Evolutionary conservation across 768 basidiomycete species (phyloP), one percentile per base, ranked within the genome.

Genomic region (Tubosaeta sp.): DNA sequence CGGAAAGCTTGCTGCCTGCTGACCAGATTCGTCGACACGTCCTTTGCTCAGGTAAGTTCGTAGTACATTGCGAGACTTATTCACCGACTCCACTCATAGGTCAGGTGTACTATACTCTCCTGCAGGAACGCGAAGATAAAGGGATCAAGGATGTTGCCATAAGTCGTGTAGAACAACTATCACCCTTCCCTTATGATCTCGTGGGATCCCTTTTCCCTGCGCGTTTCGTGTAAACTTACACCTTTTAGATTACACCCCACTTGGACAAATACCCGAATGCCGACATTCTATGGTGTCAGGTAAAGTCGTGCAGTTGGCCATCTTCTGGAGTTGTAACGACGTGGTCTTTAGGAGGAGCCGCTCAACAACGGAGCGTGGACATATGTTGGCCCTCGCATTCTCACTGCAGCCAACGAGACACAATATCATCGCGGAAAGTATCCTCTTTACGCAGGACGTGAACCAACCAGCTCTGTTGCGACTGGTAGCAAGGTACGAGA

Each of bases 351-450:
- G 79, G 94, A 97, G 73, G 93, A 97, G 71, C 95, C 97, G 14
- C 74, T 98, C 59, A 99, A 99, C 77, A 94, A 93, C 63, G 97
- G 97, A 59, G 85, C 92, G 2, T 99, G 97, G 97, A 91, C 88
- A 38, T 97, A 99, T 65, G 84, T 97, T 53, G 94, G 90, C 25
- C 90, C 94, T 43, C 84, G 95, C 50, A 85, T 98, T 64, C 85
- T 88, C 69, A 98, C 95, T 42, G 93, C 95, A n/a, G 86, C 89
- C 43, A 84, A 86, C 61, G 78, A 91, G 73, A 95, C 95, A 6
- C 76, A 88, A 68, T 79, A 97, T 72, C 97, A 99, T 75, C 84
- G 84, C 72, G 84, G 84, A 67, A 94, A 95, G 72, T 91, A 92
- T 65, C 89, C 95, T 11, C 76, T 77, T 65, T 97, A 97, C 65